Evolutionary conservation across 805 yeast genomes (phyloP).

Genomic region (Candida mattraensis): DNA sequence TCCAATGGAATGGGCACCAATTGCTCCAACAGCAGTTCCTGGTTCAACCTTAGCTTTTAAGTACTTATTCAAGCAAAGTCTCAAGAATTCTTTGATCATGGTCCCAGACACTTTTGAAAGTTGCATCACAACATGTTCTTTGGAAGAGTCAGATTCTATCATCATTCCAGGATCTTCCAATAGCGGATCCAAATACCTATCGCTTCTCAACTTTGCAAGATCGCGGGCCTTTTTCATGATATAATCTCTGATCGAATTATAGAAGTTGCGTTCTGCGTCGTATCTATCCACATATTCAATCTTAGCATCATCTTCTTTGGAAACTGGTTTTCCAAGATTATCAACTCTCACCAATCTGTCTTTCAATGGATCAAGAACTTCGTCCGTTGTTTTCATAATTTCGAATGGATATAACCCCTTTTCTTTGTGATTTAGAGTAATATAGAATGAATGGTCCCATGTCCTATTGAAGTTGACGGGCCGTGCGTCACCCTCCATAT

Average conservation of each 20-base stretch:
- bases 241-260: slow-evolving; percentile 70
- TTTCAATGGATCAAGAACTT: slow-evolving; percentile 61
- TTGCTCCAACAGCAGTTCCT: slow-evolving; percentile 99
- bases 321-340: slow-evolving; percentile 60
- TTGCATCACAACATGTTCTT: slow-evolving; percentile 56
- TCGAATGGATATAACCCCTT: slow-evolving; percentile 68
- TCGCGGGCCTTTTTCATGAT: slow-evolving; percentile 53
- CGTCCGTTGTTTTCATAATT: slow-evolving; percentile 54
- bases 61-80: slow-evolving; percentile 78
- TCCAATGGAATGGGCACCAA: slow-evolving; percentile 98
- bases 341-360: slow-evolving; percentile 62
- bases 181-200: slow-evolving; percentile 40
- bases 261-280: slow-evolving; percentile 87
- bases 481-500: slow-evolving; percentile 98
- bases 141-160: slow-evolving; percentile 19
- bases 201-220: slow-evolving; percentile 58
- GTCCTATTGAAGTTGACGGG: slow-evolving; percentile 93
- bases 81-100: slow-evolving; percentile 64
- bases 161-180: slow-evolving; percentile 43
- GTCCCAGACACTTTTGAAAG: slow-evolving; percentile 62
- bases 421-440: slow-evolving; percentile 60
- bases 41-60: slow-evolving; percentile 93
- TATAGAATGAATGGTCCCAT: slow-evolving; percentile 87
- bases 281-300: slow-evolving; percentile 74
- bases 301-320: slow-evolving; percentile 43